Conservation (phyloP, 331 rosid genomes). For the Prunus yedoensis region DNA sequence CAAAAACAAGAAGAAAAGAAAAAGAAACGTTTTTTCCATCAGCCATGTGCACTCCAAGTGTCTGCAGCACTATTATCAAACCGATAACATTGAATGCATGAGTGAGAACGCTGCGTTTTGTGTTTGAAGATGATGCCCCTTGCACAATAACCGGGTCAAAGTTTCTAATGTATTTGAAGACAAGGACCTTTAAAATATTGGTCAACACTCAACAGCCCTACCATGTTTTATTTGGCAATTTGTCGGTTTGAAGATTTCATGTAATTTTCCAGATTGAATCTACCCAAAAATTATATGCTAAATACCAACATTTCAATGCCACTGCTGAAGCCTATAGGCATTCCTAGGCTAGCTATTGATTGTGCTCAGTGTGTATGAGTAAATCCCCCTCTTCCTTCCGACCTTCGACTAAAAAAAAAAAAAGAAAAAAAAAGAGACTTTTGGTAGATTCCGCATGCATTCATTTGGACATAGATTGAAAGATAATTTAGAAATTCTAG, state of each 20-base stretch:
- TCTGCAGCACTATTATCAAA: background rate
- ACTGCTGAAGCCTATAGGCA: background rate
- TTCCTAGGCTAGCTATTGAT: background rate
- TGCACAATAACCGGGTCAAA: constrained; percentile 9
- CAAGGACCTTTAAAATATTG: background rate
- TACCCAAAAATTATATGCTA: background rate
- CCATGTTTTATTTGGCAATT: background rate
- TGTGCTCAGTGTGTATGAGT: background rate
- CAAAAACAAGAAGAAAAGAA: background rate
- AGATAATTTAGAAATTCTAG: background rate
- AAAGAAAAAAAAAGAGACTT: no score
- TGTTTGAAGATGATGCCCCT: no score
- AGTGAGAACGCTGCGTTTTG: background rate
- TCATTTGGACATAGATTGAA: background rate
- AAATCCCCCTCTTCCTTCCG: background rate
- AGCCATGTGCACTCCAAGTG: background rate
- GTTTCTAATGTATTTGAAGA: background rate
- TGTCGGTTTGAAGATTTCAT: background rate
- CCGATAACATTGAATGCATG: constrained; percentile 8
- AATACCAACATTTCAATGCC: background rate
- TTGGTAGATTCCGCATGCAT: background rate
- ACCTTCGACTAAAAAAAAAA: no score
- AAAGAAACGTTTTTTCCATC: background rate
- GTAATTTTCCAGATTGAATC: background rate
- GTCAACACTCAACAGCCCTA: background rate